phyloP scores from a whole-genome alignment of 2,329 filamentous ascomycete species.

The Clarireedia sp. region DNA sequence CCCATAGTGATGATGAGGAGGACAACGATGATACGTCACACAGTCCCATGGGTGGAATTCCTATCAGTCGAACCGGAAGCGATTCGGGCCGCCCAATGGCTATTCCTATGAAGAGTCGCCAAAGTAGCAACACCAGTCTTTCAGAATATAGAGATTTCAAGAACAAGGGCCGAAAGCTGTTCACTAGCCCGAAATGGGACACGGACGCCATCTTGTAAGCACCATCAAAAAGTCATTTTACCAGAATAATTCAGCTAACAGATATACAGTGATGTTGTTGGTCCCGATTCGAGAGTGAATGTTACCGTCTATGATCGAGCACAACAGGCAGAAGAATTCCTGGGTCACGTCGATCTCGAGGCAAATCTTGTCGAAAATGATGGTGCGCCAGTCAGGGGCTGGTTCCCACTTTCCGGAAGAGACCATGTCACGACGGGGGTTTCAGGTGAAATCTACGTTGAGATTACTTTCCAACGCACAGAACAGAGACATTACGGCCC shows the following conservation, averaged over 20 bases:
- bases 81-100: constrained; percentile 77
- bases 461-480: constrained; percentile 75
- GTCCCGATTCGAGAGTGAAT: constrained; percentile 81
- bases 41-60: constrained; percentile 48
- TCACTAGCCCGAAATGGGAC: constrained; percentile 89
- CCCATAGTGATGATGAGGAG: constrained; percentile 52
- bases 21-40: constrained; percentile 53
- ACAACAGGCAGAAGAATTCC: constrained; percentile 75
- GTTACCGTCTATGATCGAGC: constrained; percentile 87
- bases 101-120: constrained; percentile 93
- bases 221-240: background rate
- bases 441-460: constrained; percentile 79
- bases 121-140: constrained; percentile 89
- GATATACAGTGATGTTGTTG: constrained; percentile 72
- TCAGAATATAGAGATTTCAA: constrained; percentile 53
- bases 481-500: constrained; percentile 91
- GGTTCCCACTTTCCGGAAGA: constrained; percentile 75
- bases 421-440: constrained; percentile 65
- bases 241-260: constrained; percentile 13
- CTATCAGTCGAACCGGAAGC: constrained; percentile 64
- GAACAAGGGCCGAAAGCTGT: constrained; percentile 48
- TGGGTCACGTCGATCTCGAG: constrained; percentile 81
- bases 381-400: constrained; percentile 67
- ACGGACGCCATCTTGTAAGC: constrained; percentile 91
- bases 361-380: constrained; percentile 58